Conservation (phyloP, 768 basidiomycete species). For the Lactarius hatsudake region DNA sequence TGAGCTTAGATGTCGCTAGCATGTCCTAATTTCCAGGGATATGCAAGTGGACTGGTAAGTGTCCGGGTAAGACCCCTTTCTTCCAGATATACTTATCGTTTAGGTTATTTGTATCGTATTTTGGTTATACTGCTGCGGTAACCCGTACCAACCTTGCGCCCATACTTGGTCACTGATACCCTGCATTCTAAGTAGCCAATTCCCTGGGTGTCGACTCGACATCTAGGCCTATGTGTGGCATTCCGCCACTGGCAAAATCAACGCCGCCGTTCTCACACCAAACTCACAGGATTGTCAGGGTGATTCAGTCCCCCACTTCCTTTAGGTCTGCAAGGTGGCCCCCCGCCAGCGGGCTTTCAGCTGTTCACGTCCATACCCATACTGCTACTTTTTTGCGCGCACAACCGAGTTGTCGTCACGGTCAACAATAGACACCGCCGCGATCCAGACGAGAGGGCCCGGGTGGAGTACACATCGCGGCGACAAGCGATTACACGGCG, state of each 20-base stretch:
- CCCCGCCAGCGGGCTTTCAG: not conserved
- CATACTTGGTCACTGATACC: not conserved
- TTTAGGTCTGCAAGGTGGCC: constrained; percentile 1
- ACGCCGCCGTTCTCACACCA: not conserved
- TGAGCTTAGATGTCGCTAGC: not conserved
- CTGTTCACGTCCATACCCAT: not conserved
- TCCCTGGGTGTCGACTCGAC: not conserved
- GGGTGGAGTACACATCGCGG: not conserved
- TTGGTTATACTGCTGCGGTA: not conserved
- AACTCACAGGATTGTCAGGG: not conserved
- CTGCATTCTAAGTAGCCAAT: not conserved
- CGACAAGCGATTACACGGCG: not conserved
- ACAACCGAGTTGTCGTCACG: not conserved
- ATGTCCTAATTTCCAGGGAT: not conserved
- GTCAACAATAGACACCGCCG: not conserved
- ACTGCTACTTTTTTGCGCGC: not conserved
- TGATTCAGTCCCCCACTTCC: not conserved
- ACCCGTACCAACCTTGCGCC: not conserved
- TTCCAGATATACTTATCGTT: not conserved
- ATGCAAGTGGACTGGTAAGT: not conserved
- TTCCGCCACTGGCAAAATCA: not conserved
- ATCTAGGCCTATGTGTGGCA: too few relatives aligned
- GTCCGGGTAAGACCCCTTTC: not conserved
- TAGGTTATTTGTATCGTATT: not conserved
- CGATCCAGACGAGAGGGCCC: not conserved